Base-by-base conservation (phyloP, 2,329 filamentous ascomycete species). In the Cladosporium sphaerospermum region DNA sequence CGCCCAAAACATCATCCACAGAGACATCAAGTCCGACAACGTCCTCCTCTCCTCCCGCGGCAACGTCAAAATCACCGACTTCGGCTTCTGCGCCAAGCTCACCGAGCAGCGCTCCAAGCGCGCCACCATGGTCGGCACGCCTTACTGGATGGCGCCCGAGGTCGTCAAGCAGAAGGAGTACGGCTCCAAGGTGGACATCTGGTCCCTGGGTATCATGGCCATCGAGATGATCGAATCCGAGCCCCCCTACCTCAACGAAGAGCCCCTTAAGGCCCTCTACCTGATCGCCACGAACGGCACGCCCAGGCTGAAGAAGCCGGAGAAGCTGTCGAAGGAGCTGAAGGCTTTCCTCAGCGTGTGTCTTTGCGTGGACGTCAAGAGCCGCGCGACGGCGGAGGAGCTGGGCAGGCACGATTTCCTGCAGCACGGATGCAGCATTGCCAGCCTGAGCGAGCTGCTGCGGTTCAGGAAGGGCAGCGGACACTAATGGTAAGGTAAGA, bases 151-250 rank as follows among this genome's bases (percentile, higher is more conserved):
- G 93, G 93, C 93, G 8, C 93, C 93, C 36, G 93, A 99, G 72
- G 93, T 99, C 42, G 93, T 99, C 69, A 97, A 97, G 76, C 93
- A 97, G 71, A 97, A 97, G 76, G 92, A 96, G 72, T 99, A 99
- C 66, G 93, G 92, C 37, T 88, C 88, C 67, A 97, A 97, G 78
- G 93, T 97, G 58, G 93, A 99, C 68, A 96, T 97, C 67, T 99
- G 93, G 93, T 96, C 91, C 31, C 77, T 99, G 57, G 93, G 93
- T 66, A 99, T 99, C 74, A 99, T 97, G 93, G 92, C 93, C 19
- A 97, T 99, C 66, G 93, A 99, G 73, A 96, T 99, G 93, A 97
- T 97, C 66, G 93, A 99, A 70, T 95, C 89, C 14, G 93, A 99
- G 71, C 93, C 93, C 5, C 93, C 93, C 0, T 99, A 99, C 70